Base-by-base conservation (phyloP, 75 land plant species). In the Picea glauca region DNA sequence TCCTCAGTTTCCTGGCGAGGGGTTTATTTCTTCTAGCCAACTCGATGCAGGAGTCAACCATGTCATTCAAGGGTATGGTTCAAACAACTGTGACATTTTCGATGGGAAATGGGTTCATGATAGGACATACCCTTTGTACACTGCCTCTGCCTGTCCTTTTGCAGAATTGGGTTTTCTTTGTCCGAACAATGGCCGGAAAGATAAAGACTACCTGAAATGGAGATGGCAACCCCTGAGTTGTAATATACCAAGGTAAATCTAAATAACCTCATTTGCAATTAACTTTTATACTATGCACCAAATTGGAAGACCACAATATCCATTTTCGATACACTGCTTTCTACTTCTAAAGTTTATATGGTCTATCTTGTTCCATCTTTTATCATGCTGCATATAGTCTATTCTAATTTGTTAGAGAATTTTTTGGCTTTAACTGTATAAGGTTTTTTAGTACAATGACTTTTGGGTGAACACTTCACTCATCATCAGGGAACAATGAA, bases 161-260 rank as follows among this genome's bases (percentile, higher is more conserved):
- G 90, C 83, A 1, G 98, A 96, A 78, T 72, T 62, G 14, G 96
- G 98, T 20, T 96, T 93, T 78, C 77, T 89, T 80, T 96, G 98
- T 80, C 79, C 90, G 63, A 86, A 80, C 62, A 93, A 96, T 82
- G 98, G 98, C 38, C 76, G 98, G 75, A 83, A 58, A 38, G 96
- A 96, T 83, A 62, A 32, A 13, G 84, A 76, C 18, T 96, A 93
- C 79, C 81, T 79, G n/a, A 90, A 87, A 46, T 96, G 94, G 94
- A 81, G 93, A 79, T 96, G 98, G 98, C 83, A 93, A 86, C 96
- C 98, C 9, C 77, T 74, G 20, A 76, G 74, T 61, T 96, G 98
- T 67, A 84, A 89, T 2, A 82, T 96, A 43, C 98, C 96, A 9
- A 84, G 85, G 87, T 80, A 17, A 62, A 26, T 56, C n/a, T 67